Percentiles rank a stretch among this genome's conserved stretches.
Evolutionary conservation across 768 basidiomycete species (phyloP).

Genomic region (Nidularia sp.): DNA sequence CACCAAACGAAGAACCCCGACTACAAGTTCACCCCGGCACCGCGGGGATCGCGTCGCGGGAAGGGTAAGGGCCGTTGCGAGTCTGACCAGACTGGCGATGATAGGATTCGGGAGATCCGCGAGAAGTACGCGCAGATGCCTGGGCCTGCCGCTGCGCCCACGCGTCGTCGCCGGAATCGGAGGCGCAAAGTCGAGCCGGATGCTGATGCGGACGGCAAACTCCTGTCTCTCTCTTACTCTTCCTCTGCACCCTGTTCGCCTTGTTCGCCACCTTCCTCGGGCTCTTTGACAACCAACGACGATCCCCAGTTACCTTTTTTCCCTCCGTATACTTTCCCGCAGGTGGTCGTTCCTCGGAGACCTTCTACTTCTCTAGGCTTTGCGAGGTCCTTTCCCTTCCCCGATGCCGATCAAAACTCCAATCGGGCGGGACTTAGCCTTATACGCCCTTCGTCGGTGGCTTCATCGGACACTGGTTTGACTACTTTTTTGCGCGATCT

Average conservation of each 20-base stretch:
- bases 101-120: constrained; percentile 25
- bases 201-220: background rate
- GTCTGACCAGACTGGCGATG: constrained; percentile 9
- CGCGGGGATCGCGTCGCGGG: constrained; percentile 24
- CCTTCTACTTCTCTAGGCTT: constrained; percentile 30
- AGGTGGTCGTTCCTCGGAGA: constrained; percentile 18
- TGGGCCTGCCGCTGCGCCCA: constrained; percentile 15
- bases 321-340: constrained; percentile 15
- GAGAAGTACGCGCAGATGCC: constrained; percentile 25
- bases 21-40: constrained; percentile 58
- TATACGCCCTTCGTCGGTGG: constrained; percentile 11
- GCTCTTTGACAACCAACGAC: constrained; percentile 5
- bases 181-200: background rate
- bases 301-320: constrained; percentile 12
- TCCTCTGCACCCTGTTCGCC: constrained; percentile 10
- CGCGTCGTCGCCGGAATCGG: background rate
- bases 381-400: background rate
- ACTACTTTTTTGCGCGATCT: constrained; percentile 16
- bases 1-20: constrained; percentile 52
- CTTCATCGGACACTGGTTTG: constrained; percentile 13
- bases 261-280: constrained; percentile 5
- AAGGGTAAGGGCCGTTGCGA: constrained; percentile 21
- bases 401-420: background rate
- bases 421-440: background rate
- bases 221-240: background rate